A percentile compares a stretch with the other conserved stretches of the same genome.
phyloP scores from a whole-genome alignment of 2,329 filamentous ascomycete genomes.

The Fusarium xyrophilum region DNA sequence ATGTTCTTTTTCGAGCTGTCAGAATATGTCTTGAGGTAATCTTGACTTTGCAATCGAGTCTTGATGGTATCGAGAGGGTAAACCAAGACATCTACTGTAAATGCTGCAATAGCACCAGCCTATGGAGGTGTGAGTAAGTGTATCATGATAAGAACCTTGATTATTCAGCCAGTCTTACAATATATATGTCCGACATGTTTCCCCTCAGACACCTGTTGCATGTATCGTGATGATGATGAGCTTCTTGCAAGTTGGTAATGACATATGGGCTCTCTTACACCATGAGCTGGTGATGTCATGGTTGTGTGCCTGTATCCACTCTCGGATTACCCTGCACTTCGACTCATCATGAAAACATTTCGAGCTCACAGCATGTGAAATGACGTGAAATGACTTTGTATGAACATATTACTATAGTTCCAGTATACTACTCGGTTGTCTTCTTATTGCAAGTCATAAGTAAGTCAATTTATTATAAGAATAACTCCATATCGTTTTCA shows the following conservation, averaged over 20 bases:
- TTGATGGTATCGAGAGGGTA: slow-evolving; percentile 92
- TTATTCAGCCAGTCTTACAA: slow-evolving; percentile 30
- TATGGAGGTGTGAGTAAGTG: slow-evolving; percentile 47
- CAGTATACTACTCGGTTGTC: rapidly evolving
- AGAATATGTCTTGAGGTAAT: slow-evolving; percentile 72
- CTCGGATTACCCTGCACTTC: slow-evolving; percentile 25
- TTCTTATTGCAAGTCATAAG: no score
- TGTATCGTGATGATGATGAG: neutral
- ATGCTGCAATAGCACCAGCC: slow-evolving; percentile 85
- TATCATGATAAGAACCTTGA: neutral
- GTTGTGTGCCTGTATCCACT: slow-evolving; percentile 2
- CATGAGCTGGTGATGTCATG: slow-evolving; percentile 32
- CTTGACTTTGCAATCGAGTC: slow-evolving; percentile 80
- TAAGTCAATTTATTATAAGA: neutral
- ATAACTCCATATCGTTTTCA: neutral
- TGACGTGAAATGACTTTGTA: neutral
- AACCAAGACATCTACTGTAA: slow-evolving; percentile 83
- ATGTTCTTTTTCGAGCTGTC: slow-evolving; percentile 61
- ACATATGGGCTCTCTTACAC: slow-evolving; percentile 7
- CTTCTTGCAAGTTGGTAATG: neutral
- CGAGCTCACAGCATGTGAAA: neutral
- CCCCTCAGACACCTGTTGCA: neutral
- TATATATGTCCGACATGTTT: slow-evolving; percentile 44
- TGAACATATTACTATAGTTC: no score
- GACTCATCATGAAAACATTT: neutral